Evolutionary conservation across 129 eudicot genomes (phyloP), one percentile per base, ranked within the genome.

Genomic region (Centella asiatica): DNA sequence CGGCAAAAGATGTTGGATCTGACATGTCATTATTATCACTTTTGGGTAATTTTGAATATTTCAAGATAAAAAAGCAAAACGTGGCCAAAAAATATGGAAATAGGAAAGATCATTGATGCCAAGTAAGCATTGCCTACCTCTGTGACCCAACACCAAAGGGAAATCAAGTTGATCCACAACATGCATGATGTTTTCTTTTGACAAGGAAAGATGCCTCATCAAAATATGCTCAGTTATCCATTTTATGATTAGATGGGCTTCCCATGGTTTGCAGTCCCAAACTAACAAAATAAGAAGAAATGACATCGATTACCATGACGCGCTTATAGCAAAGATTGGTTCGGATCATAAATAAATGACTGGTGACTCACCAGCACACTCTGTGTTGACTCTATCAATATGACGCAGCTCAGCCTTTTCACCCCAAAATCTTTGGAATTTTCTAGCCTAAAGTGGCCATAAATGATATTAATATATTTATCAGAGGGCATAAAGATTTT

Each of bases 121-220:
- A 33, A 12, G 20, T 24, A 51, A 39, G 55, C 33, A 62, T 39
- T 12, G 3, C 14, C 51, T 81, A 92, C 98, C 98, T 77, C 22
- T 69, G 71, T 46, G 66, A 15, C 81, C 88, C 68, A 45, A 70
- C 66, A 59, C 74, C 67, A 92, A 85, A 44, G 86, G 71, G 58
- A 92, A 92, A 74, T 87, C 95, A 67, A 92, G 98, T 72, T 92
- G 95, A 76, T 92, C 94, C 36, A 85, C 88, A 73, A 68, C 70
- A 36, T 78, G 70, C 68, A 44, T 55, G 25, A 92, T 68, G 24
- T 76, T 79, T 66, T 81, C 90, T 67, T 72, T 79, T 17, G 78
- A 20, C 66, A 92, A 66, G 37, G 85, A 76, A 39, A 92, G 86
- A 78, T 92, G 98, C 23, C 75, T 77, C 59, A 72, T 57, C 58